Base-by-base conservation (phyloP, 73 alveolate genomes). In the Effrenium voratum region DNA sequence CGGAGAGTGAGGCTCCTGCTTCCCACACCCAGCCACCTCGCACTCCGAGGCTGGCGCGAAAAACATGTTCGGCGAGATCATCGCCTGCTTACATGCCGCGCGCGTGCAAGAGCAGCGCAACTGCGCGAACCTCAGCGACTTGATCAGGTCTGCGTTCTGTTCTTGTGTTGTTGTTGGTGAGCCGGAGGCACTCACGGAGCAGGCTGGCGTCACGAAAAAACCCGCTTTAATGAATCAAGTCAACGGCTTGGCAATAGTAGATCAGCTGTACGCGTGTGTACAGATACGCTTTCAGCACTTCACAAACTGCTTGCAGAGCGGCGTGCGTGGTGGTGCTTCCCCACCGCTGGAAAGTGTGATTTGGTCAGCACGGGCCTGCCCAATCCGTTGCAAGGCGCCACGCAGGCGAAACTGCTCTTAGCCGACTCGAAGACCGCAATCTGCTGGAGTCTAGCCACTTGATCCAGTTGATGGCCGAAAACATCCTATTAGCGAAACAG, bases 391-490 rank as follows among this genome's bases (percentile, higher is more conserved):
- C 22, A 38, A 57, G 32, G 34, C 4, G 93, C 93, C 43, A n/a
- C 19, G 49, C 15, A 77, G 8, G 80, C 93, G 43, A 36, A 59
- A 36, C 45, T 32, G n/a, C 41, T 30, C 26, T 40, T 22, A 0
- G 93, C 93, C 0, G 93, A 84, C 46, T 84, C 93, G 30, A 40
- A 84, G 43, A 59, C 93, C 5, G 80, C n/a, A 24, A 84, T 84
- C 41, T 84, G 93, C 43, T 84, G 93, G 22, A 84, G 43, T 24
- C 92, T 0, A n/a, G 92, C 75, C 32, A 75, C 85, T 32, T 81
- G 93, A 28, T 84, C 93, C 93, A 79, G 90, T 79, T 79, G 41
- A 79, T 46, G 15, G 90, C 90, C 22, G 90, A 79, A 41, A 79
- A 79, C 60, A 84, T 59, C 59, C 79, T 79, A 26, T 84, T 84